phyloP scores from a whole-genome alignment of 768 basidiomycete genomes.

The Lactarius sp. region DNA sequence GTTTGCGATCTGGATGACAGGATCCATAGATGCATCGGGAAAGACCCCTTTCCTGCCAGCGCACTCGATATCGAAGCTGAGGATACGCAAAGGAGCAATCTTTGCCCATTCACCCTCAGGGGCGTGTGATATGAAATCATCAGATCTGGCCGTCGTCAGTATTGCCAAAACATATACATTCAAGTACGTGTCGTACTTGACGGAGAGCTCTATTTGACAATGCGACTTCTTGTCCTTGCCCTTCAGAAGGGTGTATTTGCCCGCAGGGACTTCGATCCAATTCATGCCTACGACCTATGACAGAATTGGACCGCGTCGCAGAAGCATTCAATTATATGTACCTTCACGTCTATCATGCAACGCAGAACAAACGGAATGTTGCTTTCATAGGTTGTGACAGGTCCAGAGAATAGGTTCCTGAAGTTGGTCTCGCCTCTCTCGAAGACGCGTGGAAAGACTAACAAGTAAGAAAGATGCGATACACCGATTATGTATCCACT shows the following conservation, averaged over 20 bases:
- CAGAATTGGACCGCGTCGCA: background rate
- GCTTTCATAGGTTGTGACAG: conserved; percentile 80
- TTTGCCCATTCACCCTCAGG: conserved; percentile 91
- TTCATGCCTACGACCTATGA: conserved; percentile 94
- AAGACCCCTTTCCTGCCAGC: conserved; percentile 97
- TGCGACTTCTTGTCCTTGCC: conserved; percentile 59
- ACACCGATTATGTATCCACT: conserved; percentile 41
- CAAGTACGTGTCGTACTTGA: conserved; percentile 46
- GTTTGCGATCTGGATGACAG: conserved; percentile 97
- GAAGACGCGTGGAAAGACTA: conserved; percentile 39
- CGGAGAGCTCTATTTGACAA: conserved; percentile 84
- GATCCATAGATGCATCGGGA: conserved; percentile 84
- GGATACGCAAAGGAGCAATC: conserved; percentile 87
- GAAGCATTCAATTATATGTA: conserved; percentile 29
- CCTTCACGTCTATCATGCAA: conserved; percentile 98
- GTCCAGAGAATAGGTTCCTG: conserved; percentile 41
- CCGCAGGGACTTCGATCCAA: conserved; percentile 91
- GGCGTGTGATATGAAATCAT: conserved; percentile 81
- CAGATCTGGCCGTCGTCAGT: conserved; percentile 48
- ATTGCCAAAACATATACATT: background rate
- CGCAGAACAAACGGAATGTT: conserved; percentile 88
- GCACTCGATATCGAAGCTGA: conserved; percentile 99
- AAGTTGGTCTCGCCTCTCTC: conserved; percentile 51
- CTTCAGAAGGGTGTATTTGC: conserved; percentile 65
- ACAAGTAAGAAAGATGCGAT: conserved; percentile 12